Base-by-base conservation (phyloP, 2,329 filamentous ascomycete species). In the Aspergillus alliaceus region DNA sequence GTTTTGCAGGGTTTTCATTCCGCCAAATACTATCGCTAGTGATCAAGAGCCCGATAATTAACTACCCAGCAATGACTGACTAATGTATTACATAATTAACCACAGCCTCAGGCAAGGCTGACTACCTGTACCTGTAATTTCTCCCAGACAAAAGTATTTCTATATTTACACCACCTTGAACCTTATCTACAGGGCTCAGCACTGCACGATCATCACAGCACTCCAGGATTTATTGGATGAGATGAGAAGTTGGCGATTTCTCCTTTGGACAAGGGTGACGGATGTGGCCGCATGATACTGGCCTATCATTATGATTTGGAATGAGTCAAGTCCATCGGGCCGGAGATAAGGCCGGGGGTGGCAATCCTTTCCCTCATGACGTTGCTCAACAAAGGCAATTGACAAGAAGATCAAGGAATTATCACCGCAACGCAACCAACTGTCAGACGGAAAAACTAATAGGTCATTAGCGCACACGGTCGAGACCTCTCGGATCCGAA, bases 401-500 rank as follows among this genome's bases (percentile, higher is more conserved):
- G 25, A 40, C 27, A 12, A 47, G 44, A 31, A 44, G 29, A 31
- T 53, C 31, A 32, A 37, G 27, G 27, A 35, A 42, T 31, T 46
- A 44, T 37, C 29, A 34, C 32, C 35, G 20, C 34, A 11, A 14
- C 51, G 39, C 25, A 46, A 31, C 22, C 25, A 35, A 14, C 37
- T 34, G 51, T 42, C 35, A 44, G 14, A 18, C 14, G n/a, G n/a
- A 20, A 35, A 44, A 34, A 25, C 31, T 24, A 51, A 51, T 39
- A 18, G n/a, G n/a, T n/a, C n/a, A 29, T 42, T 39, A 53, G 39
- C 15, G 20, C 24, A 15, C 37, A 39, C 5, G 44, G 44, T n/a
- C 44, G 34, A 54, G 32, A 32, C 27, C 31, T 44, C 31, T 53
- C 56, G 53, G 56, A 39, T 51, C 52, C 40, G 44, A 49, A 32